Base-by-base conservation (phyloP, 1,284 basidiomycete genomes). In the Leccinum solheimii region DNA sequence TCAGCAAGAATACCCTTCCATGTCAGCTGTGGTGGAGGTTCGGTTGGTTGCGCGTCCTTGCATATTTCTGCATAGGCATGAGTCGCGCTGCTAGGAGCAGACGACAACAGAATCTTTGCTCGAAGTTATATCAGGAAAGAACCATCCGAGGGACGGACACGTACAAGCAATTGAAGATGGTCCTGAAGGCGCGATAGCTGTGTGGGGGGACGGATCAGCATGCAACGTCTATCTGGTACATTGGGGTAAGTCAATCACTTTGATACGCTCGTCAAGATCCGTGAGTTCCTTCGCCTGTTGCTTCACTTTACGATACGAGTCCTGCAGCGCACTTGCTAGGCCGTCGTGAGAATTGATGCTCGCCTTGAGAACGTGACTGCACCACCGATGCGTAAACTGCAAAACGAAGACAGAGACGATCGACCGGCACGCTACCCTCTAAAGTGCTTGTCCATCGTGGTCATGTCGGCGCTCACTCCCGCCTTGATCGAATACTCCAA, bases 1-100 rank as follows among this genome's bases (percentile, higher is more conserved):
- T 90, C 90, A 1, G 82, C 81, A 14, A 92, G 79, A 58, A 93
- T 91, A n/a, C 85, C 81, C 61, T 81, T 79, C 91, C 89, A 92
- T 11, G 86, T 90, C 9, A 89, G 72, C 4, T 76, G 67, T 7
- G 77, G 71, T 11, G 80, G 74, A 2, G 76, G 67, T 30, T 74
- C 64, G 0, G 78, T 73, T 30, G 86, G 84, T 8, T 80, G 71
- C 1, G 67, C 70, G 40, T 87, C 76, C 8, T 88, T 76, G 63
- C 85, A 82, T 0, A 73, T 60, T 7, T 83, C 79, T 13, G 86
- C 88, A 66, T 79, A 79, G 0, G 76, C 70, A 21, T 84, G 69
- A 0, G 87, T 86, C 5, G 73, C 68, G 0, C 74, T 63, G 26
- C 78, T 73, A 1, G 88, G 84, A 10, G 85, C 77, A 32, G 74